phyloP scores from a whole-genome alignment of 306 rosid genomes.

The Cicer chorassanicum region DNA sequence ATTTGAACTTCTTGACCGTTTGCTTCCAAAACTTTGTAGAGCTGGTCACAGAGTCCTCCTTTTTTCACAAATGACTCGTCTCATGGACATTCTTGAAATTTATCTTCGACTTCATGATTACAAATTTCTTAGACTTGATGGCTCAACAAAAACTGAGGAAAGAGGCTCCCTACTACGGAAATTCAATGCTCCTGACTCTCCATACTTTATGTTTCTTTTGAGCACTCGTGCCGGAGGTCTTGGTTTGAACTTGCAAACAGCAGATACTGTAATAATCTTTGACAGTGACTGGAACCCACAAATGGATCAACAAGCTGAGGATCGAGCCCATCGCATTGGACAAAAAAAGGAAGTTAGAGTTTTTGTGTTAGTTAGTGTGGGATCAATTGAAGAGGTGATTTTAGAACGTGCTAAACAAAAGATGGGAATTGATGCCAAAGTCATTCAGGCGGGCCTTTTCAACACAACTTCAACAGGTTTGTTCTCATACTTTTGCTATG shows the following conservation, averaged over 20 bases:
- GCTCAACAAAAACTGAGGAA: constrained; percentile 97
- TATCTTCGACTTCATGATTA: constrained; percentile 84
- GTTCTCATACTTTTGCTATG: constrained; percentile 35
- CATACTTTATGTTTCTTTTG: constrained; percentile 93
- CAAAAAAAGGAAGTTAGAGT: constrained; percentile 99
- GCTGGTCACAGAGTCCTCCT: constrained; percentile 96
- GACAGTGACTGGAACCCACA: constrained; percentile 99
- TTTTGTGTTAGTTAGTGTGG: constrained; percentile 96
- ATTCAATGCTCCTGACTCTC: constrained; percentile 94
- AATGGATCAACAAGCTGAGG: constrained; percentile 99
- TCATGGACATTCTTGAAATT: constrained; percentile 87
- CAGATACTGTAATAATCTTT: constrained; percentile 94
- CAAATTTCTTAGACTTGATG: constrained; percentile 91
- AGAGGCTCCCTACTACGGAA: constrained; percentile 75
- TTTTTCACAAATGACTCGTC: constrained; percentile 98
- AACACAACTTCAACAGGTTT: constrained; percentile 99
- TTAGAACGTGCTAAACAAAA: constrained; percentile 98
- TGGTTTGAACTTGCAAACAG: constrained; percentile 96
- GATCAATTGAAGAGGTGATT: constrained; percentile 98
- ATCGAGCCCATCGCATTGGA: constrained; percentile 98
- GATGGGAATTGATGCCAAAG: constrained; percentile 99
- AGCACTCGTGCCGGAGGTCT: constrained; percentile 99
- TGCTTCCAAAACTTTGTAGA: constrained; percentile 93
- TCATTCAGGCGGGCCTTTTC: constrained; percentile 97
- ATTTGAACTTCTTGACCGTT: constrained; percentile 96